Evolutionary conservation across 306 rosid genomes (phyloP), one percentile per base, ranked within the genome.

Genomic region (Lotus japonicus): DNA sequence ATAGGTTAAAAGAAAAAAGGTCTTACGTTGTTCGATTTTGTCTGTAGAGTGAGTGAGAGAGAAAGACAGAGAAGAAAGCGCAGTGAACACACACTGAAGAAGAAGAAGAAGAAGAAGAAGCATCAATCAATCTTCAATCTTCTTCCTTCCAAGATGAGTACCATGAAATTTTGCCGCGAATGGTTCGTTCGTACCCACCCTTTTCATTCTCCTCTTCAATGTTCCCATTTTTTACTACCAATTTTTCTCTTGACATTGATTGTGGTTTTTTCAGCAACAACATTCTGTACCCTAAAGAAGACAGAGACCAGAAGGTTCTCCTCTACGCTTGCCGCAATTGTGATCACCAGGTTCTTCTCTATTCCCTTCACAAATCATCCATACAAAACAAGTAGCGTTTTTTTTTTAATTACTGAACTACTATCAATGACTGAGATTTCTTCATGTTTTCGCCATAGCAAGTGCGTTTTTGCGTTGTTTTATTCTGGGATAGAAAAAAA

Each of bases 161-260:
- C 97, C 74, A 90, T 94, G 99, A 94, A 94, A 45, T 94, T 94
- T 83, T 94, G 99, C 86, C 96, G 97, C 62, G 97, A 94, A 85
- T 94, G 99, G 99, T 94, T 52, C 0, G 77, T 59, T 21, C 3
- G 1, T 3, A 21, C 3, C 3, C 23, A 13, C 56, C 41, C 44
- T 14, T 15, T 65, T 16, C 33, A 21, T 58, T 54, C 31, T 59
- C 75, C 26, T 69, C 38, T 28, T 51, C 58, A 1, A 9, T 36
- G 55, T 46, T 23, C 28, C 10, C 7, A n/a, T n/a, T n/a, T n/a
- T n/a, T n/a, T n/a, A n/a, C n/a, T n/a, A n/a, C n/a, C n/a, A n/a
- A n/a, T 35, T 5, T 6, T 12, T 36, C 44, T 6, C 3, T 12
- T 9, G 4, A 3, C 19, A 45, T 55, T 54, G 17, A 14, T 67